Evolutionary conservation across 2,329 filamentous ascomycete genomes (phyloP).

Genomic region (Taxawa tesnikishii): DNA sequence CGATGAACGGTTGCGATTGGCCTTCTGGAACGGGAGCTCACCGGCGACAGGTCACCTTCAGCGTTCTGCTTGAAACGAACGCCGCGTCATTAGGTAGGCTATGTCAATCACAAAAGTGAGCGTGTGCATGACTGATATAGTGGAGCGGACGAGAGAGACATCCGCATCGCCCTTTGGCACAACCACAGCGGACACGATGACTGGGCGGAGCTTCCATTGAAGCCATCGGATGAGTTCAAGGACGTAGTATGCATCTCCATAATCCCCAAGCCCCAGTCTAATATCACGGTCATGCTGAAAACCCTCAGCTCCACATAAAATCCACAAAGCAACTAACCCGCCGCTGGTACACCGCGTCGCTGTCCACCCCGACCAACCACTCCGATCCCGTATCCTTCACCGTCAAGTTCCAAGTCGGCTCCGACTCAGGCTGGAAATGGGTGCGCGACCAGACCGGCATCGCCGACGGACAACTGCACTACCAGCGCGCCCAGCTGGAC

Average conservation of each 20-base stretch:
- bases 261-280: slow-evolving; percentile 5
- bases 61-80: slow-evolving; percentile 57
- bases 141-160: slow-evolving; percentile 42
- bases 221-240: slow-evolving; percentile 20
- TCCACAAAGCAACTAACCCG: slow-evolving; percentile 12
- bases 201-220: slow-evolving; percentile 48
- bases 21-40: neutral
- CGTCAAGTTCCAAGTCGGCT: slow-evolving; percentile 50
- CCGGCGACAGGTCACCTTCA: slow-evolving; percentile 43
- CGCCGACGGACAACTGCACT: slow-evolving; percentile 50
- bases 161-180: slow-evolving; percentile 69
- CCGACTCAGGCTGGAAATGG: slow-evolving; percentile 55
- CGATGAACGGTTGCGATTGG: too few species aligned
- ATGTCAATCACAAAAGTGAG: too few species aligned
- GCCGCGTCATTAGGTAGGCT: slow-evolving; percentile 16
- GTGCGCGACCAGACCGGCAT: slow-evolving; percentile 51
- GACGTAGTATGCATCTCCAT: slow-evolving; percentile 13
- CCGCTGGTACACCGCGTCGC: slow-evolving; percentile 42
- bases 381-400: slow-evolving; percentile 50
- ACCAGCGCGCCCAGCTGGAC: slow-evolving; percentile 26
- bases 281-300: neutral
- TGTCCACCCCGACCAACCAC: slow-evolving; percentile 34
- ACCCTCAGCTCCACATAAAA: slow-evolving; percentile 5
- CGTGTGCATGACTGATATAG: slow-evolving; percentile 21
- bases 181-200: slow-evolving; percentile 43